Conservation (phyloP, 805 yeast species). For the Candida ficus region DNA sequence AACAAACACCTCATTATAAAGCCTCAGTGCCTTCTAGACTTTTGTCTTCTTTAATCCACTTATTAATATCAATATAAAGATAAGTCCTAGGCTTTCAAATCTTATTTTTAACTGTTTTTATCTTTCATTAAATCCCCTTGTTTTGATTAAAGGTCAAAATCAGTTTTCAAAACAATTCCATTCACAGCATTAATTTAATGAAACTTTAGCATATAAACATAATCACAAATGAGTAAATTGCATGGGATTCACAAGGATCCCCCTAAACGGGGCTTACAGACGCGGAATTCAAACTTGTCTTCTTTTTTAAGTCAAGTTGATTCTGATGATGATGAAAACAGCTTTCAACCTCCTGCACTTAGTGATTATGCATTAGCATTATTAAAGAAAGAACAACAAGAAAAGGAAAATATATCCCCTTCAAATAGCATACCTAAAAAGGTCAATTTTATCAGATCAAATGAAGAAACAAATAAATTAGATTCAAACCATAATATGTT, state of each 20-base stretch:
- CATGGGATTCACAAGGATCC: neutral
- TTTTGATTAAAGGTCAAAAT: too few species aligned
- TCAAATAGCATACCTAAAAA: slow-evolving; percentile 14
- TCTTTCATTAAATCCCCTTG: too few species aligned
- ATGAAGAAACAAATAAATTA: slow-evolving; percentile 5
- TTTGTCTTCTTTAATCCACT: too few species aligned
- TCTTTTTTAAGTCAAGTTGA: slow-evolving; percentile 15
- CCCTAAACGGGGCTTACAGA: neutral
- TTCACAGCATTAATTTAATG: neutral
- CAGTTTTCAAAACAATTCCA: too few species aligned
- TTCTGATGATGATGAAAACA: slow-evolving; percentile 40
- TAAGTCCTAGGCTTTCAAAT: too few species aligned
- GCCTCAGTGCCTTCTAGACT: too few species aligned
- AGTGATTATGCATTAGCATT: slow-evolving; percentile 55
- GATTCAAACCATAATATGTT: too few species aligned
- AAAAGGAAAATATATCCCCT: slow-evolving; percentile 8
- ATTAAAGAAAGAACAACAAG: slow-evolving; percentile 31
- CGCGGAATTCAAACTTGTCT: slow-evolving; percentile 3
- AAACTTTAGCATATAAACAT: neutral
- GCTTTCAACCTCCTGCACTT: slow-evolving; percentile 54
- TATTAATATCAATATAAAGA: too few species aligned
- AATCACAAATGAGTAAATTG: slow-evolving; percentile 1
- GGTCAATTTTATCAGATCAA: slow-evolving; percentile 21
- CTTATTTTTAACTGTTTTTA: too few species aligned
- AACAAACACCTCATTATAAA: too few species aligned